Evolutionary conservation across 495 filamentous ascomycete genomes (phyloP).

Genomic region (Xylaria curta): DNA sequence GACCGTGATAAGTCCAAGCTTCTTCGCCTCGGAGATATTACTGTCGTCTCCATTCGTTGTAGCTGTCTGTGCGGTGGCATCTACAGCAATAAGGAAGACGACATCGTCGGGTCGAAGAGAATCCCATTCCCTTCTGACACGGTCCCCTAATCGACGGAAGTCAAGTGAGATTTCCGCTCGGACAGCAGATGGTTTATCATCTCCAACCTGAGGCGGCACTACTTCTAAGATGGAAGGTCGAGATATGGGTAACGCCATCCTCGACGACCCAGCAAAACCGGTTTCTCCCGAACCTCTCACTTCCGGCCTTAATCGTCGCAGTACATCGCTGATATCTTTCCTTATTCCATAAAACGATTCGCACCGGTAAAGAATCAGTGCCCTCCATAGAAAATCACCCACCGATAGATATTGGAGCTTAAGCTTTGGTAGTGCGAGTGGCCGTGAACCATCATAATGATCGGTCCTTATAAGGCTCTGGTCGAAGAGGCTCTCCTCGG

Average conservation of each 20-base stretch:
- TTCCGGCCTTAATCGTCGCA: slow-evolving; percentile 81
- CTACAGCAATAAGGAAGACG: slow-evolving; percentile 82
- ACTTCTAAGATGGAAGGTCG: slow-evolving; percentile 90
- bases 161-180: slow-evolving; percentile 90
- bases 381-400: slow-evolving; percentile 94
- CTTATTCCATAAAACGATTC: slow-evolving; percentile 95
- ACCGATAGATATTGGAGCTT: slow-evolving; percentile 95
- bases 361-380: slow-evolving; percentile 84
- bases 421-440: slow-evolving; percentile 90
- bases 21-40: slow-evolving; percentile 59
- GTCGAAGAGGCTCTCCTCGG: slow-evolving; percentile 86
- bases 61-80: slow-evolving; percentile 59
- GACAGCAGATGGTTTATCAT: slow-evolving; percentile 82
- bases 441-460: slow-evolving; percentile 84
- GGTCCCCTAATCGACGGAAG: slow-evolving; percentile 74
- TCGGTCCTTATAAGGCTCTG: slow-evolving; percentile 82
- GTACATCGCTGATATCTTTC: slow-evolving; percentile 81
- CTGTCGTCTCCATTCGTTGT: slow-evolving; percentile 61
- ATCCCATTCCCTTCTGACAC: slow-evolving; percentile 89
- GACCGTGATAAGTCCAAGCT: slow-evolving; percentile 70
- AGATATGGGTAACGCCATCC: slow-evolving; percentile 85
- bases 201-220: slow-evolving; percentile 82
- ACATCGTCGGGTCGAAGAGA: slow-evolving; percentile 86
- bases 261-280: slow-evolving; percentile 83
- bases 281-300: slow-evolving; percentile 65